phyloP scores from a whole-genome alignment of 768 basidiomycete species.

The Agaricus sinodeliciosus region DNA sequence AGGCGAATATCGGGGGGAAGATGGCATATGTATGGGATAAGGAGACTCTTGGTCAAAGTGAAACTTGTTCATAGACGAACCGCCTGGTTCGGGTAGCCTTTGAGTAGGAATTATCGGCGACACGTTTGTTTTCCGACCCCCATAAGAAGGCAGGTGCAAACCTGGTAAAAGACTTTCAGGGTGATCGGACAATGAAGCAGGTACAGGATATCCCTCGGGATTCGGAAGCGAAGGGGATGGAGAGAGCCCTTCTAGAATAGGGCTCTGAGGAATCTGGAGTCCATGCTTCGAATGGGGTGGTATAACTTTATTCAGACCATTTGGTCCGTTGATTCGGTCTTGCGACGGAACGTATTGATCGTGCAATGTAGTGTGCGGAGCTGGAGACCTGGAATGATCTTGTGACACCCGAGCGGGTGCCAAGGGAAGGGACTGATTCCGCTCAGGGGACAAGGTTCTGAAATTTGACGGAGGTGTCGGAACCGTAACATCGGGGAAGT shows the following conservation, averaged over 20 bases:
- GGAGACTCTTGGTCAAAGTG: constrained; percentile 72
- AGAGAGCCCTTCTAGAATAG: background rate
- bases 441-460: constrained; percentile 22
- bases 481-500: constrained; percentile 31
- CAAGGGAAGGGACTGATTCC: background rate
- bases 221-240: constrained; percentile 1
- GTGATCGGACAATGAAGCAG: constrained; percentile 6
- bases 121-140: constrained; percentile 14
- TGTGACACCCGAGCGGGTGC: constrained; percentile 7
- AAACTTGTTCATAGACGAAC: constrained; percentile 37
- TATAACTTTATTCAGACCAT: background rate
- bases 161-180: background rate
- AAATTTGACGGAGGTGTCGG: constrained; percentile 16
- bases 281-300: constrained; percentile 10
- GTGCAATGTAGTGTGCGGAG: constrained; percentile 17
- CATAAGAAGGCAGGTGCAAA: background rate
- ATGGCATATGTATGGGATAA: constrained; percentile 46
- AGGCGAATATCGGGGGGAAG: constrained; percentile 23
- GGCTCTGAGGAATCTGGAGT: background rate
- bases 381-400: constrained; percentile 9
- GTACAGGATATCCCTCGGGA: constrained; percentile 3
- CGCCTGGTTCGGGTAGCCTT: constrained; percentile 29
- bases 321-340: background rate
- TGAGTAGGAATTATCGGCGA: constrained; percentile 35
- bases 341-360: constrained; percentile 13